phyloP scores from a whole-genome alignment of 1,284 basidiomycete species.

The Wallemia ichthyophaga region DNA sequence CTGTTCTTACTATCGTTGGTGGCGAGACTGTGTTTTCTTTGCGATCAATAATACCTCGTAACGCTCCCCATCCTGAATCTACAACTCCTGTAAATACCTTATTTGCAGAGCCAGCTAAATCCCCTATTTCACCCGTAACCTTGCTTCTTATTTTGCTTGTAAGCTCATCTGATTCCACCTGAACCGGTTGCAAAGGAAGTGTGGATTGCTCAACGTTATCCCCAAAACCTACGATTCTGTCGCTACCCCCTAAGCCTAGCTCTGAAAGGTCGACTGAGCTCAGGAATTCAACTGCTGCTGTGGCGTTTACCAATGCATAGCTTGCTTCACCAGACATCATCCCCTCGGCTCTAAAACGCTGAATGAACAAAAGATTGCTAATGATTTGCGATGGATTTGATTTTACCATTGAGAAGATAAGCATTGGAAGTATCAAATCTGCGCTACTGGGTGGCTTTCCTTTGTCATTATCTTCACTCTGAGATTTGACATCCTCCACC shows the following conservation, averaged over 20 bases:
- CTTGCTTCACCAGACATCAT: conserved; percentile 50
- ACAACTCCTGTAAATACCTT: conserved; percentile 57
- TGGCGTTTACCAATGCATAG: conserved; percentile 72
- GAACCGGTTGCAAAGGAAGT: conserved; percentile 21
- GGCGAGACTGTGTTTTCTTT: conserved; percentile 9
- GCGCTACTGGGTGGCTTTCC: conserved; percentile 8
- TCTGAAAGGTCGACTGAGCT: conserved; percentile 64
- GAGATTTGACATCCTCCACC: neutral
- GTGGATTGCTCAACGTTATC: conserved; percentile 20
- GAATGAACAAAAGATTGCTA: conserved; percentile 56
- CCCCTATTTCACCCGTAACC: conserved; percentile 51
- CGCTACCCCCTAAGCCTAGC: conserved; percentile 39
- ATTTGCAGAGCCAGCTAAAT: conserved; percentile 43
- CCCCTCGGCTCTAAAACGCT: conserved; percentile 43
- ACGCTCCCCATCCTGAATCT: conserved; percentile 48
- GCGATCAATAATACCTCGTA: conserved; percentile 27
- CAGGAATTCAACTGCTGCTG: conserved; percentile 76
- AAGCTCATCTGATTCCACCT: conserved; percentile 12
- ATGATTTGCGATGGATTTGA: conserved; percentile 56
- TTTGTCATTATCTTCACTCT: neutral
- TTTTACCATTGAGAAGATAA: conserved; percentile 72
- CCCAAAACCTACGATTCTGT: conserved; percentile 25
- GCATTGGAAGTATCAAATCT: conserved; percentile 53
- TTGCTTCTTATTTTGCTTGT: conserved; percentile 28
- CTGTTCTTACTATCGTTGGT: conserved; percentile 8